phyloP scores from a whole-genome alignment of 345 rosid species.

The Theobroma cacao region DNA sequence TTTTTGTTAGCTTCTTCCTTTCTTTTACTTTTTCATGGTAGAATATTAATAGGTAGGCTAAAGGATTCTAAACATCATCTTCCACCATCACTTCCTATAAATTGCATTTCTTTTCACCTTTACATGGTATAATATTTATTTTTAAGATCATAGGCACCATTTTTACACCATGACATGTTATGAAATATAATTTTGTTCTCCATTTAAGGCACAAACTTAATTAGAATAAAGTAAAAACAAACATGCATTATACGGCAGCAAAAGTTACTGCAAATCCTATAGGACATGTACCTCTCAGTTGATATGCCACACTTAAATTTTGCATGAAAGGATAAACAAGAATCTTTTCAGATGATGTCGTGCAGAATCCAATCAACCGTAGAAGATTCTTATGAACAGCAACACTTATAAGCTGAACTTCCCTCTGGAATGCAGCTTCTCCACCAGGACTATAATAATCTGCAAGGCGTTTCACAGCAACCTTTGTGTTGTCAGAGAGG shows the following conservation, averaged over 20 bases:
- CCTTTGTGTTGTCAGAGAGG: slow-evolving; percentile 69
- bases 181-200: neutral
- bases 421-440: slow-evolving; percentile 83
- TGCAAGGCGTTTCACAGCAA: slow-evolving; percentile 81
- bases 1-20: neutral
- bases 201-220: neutral
- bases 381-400: slow-evolving; percentile 88
- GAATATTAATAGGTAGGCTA: neutral
- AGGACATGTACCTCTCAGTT: slow-evolving; percentile 58
- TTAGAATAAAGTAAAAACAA: neutral
- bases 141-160: neutral
- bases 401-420: slow-evolving; percentile 76
- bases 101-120: neutral
- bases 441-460: slow-evolving; percentile 80
- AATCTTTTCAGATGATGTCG: slow-evolving; percentile 72
- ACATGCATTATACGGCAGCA: neutral
- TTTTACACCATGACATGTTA: too few relatives aligned
- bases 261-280: neutral
- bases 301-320: slow-evolving; percentile 79
- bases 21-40: neutral
- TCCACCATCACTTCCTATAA: neutral
- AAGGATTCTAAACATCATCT: neutral
- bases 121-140: neutral
- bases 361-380: slow-evolving; percentile 73
- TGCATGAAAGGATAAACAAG: slow-evolving; percentile 92